phyloP scores from a whole-genome alignment of 2,329 filamentous ascomycete species.

The Exserohilum turcica region DNA sequence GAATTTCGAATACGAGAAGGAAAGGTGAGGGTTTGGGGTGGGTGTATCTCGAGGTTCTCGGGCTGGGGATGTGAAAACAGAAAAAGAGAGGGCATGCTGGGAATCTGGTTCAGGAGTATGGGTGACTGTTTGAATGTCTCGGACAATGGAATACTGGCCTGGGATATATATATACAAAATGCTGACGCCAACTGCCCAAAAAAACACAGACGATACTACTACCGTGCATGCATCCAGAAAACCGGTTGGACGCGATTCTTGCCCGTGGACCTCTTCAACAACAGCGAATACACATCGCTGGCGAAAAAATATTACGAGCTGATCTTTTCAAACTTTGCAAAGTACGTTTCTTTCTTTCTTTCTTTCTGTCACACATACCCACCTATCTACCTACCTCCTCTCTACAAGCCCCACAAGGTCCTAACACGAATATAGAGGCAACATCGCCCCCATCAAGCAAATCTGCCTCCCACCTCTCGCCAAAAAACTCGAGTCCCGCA shows the following conservation, averaged over 20 bases:
- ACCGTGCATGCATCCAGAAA: slow-evolving; percentile 23
- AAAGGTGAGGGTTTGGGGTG: too few species aligned
- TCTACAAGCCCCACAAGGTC: neutral
- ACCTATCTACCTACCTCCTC: neutral
- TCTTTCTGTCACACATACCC: too few species aligned
- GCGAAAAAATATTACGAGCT: slow-evolving; percentile 65
- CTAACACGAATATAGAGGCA: slow-evolving; percentile 28
- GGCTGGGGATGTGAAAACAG: neutral
- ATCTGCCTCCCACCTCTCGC: slow-evolving; percentile 62
- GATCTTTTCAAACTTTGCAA: slow-evolving; percentile 66
- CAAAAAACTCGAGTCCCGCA: slow-evolving; percentile 57
- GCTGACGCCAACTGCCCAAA: too few species aligned
- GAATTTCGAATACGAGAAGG: too few species aligned
- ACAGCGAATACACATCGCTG: slow-evolving; percentile 24
- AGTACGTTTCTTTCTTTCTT: slow-evolving; percentile 20
- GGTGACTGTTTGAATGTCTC: neutral
- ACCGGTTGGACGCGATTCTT: slow-evolving; percentile 15
- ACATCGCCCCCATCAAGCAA: slow-evolving; percentile 33
- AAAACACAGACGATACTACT: slow-evolving; percentile 18
- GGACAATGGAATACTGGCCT: too few species aligned
- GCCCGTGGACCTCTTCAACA: slow-evolving; percentile 21
- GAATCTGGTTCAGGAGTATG: neutral
- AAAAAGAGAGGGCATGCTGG: neutral
- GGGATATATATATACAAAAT: too few species aligned
- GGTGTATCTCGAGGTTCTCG: too few species aligned